Percentiles rank a stretch among this genome's conserved stretches.
These are phyloP conservation scores for Nidularia sp. DNA, from an alignment of 768 basidiomycete species.

Conservation along the genomic window DNA sequence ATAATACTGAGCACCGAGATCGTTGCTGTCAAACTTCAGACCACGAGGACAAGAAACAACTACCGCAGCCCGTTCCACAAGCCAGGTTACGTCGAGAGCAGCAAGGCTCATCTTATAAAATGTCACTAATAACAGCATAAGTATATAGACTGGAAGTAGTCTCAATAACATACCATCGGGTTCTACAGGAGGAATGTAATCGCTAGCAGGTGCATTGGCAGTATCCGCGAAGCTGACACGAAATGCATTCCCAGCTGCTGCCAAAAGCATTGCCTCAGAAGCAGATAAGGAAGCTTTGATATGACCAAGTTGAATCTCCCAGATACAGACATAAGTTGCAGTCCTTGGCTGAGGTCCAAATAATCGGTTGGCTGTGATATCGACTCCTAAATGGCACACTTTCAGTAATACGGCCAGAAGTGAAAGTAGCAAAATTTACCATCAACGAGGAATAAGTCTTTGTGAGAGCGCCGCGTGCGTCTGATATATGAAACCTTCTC, in stretches of 20 bases:
- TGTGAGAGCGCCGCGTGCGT: slow-evolving; percentile 10
- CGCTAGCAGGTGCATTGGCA: slow-evolving; percentile 76
- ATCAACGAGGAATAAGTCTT: slow-evolving; percentile 46
- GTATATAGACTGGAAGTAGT: slow-evolving; percentile 2
- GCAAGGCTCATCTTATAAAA: slow-evolving; percentile 69
- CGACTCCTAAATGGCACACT: slow-evolving; percentile 47
- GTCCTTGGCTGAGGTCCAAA: slow-evolving; percentile 88
- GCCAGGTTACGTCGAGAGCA: slow-evolving; percentile 52
- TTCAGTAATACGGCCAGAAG: too few species aligned
- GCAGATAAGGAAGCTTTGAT: slow-evolving; percentile 56
- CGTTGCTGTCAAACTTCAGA: slow-evolving; percentile 65
- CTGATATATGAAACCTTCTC: slow-evolving; percentile 31
- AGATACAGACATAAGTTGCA: slow-evolving; percentile 85
- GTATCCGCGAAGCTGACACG: slow-evolving; percentile 68
- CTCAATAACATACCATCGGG: slow-evolving; percentile 64
- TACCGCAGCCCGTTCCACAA: slow-evolving; percentile 47
- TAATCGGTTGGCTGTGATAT: slow-evolving; percentile 78
- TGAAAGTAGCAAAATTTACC: slow-evolving; percentile 18
- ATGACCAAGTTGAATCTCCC: slow-evolving; percentile 79
- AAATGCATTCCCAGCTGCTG: slow-evolving; percentile 54
- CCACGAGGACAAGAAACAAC: slow-evolving; percentile 56
- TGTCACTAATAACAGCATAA: slow-evolving; percentile 53
- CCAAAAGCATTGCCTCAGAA: slow-evolving; percentile 44
- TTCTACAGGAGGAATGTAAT: slow-evolving; percentile 56
- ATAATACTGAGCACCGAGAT: slow-evolving; percentile 66